Base-by-base conservation (phyloP, 2,329 filamentous ascomycete species). In the Fusarium domesticum region DNA sequence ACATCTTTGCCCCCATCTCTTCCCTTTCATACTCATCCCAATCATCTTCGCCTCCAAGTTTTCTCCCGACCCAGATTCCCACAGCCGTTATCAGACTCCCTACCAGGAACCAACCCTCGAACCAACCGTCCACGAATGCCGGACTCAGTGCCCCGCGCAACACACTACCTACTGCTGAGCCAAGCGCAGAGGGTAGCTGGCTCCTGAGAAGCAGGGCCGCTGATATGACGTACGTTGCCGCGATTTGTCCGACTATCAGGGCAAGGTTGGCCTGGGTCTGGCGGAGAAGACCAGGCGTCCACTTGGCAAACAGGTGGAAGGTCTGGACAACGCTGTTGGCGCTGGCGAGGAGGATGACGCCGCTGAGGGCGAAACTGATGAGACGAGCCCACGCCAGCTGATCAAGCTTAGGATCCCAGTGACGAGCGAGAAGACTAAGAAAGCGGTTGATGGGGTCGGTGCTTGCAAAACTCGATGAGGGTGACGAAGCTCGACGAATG, bases 261-360 rank as follows among this genome's bases (percentile, higher is more conserved):
- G 89, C 87, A 28, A 93, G 75, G 60, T 90, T 90, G 8, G 86
- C 85, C 61, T 87, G 86, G 5, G 84, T 83, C 56, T 86, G 85
- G 52, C 83, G 80, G 8, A 90, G 70, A n/a, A 92, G 66, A 5
- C 75, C 74, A 0, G 89, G 89, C 7, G 83, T 77, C 70, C 88
- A 86, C 53, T 84, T 84, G 4, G 85, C 81, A 60, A 95, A 88
- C 42, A 95, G 77, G 54, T 85, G 83, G 57, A 92, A 87, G 0
- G 89, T 95, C 64, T 93, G 89, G n/a, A 91, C 73, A 15, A 88
- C 89, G 45, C 84, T 87, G 65, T 85, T 89, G 67, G 90, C 89
- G 43, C 85, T 89, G 3, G 87, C 84, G 14, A 89, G 75, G 18
- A 95, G 82, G 64, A 95, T 93, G 38, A 91, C 81, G 15, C 89